Conservation (phyloP, 495 filamentous ascomycete genomes). For the Jackrogersella multiformis region DNA sequence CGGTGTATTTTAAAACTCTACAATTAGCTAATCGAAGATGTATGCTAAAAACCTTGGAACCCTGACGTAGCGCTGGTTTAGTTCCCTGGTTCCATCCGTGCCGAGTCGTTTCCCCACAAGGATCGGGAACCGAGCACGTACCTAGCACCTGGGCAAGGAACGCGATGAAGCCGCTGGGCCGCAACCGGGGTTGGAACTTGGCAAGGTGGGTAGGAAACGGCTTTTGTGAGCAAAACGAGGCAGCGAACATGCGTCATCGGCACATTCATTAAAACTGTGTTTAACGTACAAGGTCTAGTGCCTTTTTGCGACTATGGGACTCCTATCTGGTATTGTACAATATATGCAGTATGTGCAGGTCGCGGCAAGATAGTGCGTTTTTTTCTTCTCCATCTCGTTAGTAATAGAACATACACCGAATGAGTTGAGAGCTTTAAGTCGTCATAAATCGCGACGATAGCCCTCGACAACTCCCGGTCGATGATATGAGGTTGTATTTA, state of each 20-base stretch:
- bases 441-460: constrained; percentile 28
- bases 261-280: not conserved
- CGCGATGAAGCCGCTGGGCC: not conserved
- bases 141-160: not conserved
- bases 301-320: constrained; percentile 34
- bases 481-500: constrained; percentile 26
- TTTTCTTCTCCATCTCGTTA: constrained; percentile 17
- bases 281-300: constrained; percentile 15
- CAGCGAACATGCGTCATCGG: constrained; percentile 20
- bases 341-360: constrained; percentile 33
- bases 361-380: constrained; percentile 1
- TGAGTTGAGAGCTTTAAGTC: constrained; percentile 39
- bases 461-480: constrained; percentile 23
- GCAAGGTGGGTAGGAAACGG: not conserved
- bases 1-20: constrained; percentile 29
- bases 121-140: not conserved
- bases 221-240: not conserved
- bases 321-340: constrained; percentile 38
- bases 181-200: not conserved
- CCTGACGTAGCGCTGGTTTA: constrained; percentile 19
- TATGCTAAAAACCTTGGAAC: constrained; percentile 17
- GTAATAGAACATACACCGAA: constrained; percentile 29
- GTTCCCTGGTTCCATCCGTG: constrained; percentile 27
- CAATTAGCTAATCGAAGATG: constrained; percentile 27
- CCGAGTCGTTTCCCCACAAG: constrained; percentile 29